A percentile compares a stretch with the other conserved stretches of the same genome.
Conservation (phyloP, 306 rosid genomes). For the Corylus avellana region DNA sequence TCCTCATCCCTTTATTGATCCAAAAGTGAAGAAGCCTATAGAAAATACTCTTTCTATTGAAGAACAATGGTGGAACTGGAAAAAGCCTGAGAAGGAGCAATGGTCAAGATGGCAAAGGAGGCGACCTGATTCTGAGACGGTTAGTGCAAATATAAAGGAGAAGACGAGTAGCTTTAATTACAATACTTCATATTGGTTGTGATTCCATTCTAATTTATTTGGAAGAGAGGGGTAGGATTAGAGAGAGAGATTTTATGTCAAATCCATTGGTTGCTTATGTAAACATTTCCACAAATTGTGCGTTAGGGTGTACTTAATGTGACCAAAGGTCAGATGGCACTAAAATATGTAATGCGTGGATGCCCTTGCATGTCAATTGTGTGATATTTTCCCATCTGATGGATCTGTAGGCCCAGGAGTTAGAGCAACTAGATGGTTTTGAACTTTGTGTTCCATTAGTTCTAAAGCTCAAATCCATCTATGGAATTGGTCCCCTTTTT, state of each 20-base stretch:
- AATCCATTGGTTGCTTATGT: neutral
- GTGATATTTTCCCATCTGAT: neutral
- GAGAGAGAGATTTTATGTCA: neutral
- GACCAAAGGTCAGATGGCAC: neutral
- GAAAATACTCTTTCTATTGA: conserved; percentile 68
- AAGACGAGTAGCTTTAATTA: neutral
- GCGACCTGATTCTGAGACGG: conserved; percentile 90
- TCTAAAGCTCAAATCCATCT: neutral
- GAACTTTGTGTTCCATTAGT: neutral
- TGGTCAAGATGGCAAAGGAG: conserved; percentile 99
- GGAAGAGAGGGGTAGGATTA: neutral
- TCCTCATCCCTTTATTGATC: conserved; percentile 89
- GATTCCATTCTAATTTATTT: neutral
- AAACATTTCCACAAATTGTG: neutral
- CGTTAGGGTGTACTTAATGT: neutral
- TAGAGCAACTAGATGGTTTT: conserved; percentile 13
- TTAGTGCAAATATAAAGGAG: conserved; percentile 39
- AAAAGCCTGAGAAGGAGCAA: conserved; percentile 79
- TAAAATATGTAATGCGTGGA: neutral
- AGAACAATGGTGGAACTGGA: conserved; percentile 98
- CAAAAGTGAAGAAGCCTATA: conserved; percentile 64
- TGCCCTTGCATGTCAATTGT: neutral
- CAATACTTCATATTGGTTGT: neutral
- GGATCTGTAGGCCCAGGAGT: conserved; percentile 15
- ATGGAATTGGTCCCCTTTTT: conserved; percentile 1